Percentiles rank a stretch among this genome's conserved stretches.
Conservation (phyloP, 768 basidiomycete species). For the Lyophyllum semitale region DNA sequence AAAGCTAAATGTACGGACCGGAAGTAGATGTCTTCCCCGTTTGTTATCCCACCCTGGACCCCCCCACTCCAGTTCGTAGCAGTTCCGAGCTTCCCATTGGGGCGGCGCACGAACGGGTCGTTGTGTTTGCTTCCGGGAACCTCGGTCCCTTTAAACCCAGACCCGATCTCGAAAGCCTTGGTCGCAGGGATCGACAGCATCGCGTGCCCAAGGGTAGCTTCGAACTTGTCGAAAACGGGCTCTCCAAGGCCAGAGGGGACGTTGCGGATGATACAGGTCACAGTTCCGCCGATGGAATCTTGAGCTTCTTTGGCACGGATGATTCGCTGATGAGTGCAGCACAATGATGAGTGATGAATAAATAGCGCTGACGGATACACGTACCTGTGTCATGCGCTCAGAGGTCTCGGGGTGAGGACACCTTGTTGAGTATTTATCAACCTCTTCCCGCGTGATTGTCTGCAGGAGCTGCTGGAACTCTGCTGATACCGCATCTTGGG, state of each 20-base stretch:
- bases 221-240: slow-evolving; percentile 98
- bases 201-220: slow-evolving; percentile 92
- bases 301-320: slow-evolving; percentile 85
- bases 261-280: slow-evolving; percentile 93
- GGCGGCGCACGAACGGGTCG: slow-evolving; percentile 73
- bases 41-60: slow-evolving; percentile 96
- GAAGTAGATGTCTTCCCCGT: slow-evolving; percentile 98
- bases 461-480: slow-evolving; percentile 82
- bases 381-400: slow-evolving; percentile 86
- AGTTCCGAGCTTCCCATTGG: slow-evolving; percentile 78
- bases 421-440: slow-evolving; percentile 84
- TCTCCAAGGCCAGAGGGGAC: slow-evolving; percentile 93
- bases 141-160: slow-evolving; percentile 93
- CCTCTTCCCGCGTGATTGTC: slow-evolving; percentile 81
- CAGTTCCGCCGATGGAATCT: slow-evolving; percentile 98
- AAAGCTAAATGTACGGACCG: slow-evolving; percentile 49
- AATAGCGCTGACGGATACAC: slow-evolving; percentile 1
- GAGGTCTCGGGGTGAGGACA: slow-evolving; percentile 92
- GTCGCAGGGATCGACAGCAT: slow-evolving; percentile 99
- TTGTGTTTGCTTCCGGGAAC: slow-evolving; percentile 94
- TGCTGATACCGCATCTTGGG: slow-evolving; percentile 74
- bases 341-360: slow-evolving; percentile 1
- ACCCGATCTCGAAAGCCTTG: slow-evolving; percentile 97
- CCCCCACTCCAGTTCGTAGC: slow-evolving; percentile 96
- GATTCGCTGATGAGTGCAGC: slow-evolving; percentile 64